Conservation (phyloP, 441 rosid genomes). For the Kokia cookei region DNA sequence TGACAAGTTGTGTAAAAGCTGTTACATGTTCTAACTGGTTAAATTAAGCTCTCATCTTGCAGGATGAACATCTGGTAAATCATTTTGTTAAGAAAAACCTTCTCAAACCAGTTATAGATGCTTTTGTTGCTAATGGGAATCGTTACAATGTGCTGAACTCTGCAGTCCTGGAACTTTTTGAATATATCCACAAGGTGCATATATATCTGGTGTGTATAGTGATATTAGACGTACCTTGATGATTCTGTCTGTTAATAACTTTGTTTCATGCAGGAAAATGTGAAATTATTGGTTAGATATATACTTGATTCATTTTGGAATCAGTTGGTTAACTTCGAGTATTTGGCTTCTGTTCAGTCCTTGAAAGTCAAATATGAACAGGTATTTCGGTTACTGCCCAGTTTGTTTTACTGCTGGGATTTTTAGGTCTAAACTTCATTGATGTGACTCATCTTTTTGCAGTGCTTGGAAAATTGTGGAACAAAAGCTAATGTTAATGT, state of each 20-base stretch:
- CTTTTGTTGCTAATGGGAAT: conserved; percentile 79
- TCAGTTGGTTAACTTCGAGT: conserved; percentile 72
- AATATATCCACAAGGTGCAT: conserved; percentile 84
- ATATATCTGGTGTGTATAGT: conserved; percentile 3
- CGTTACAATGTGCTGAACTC: conserved; percentile 94
- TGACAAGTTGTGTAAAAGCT: neutral
- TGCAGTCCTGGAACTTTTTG: conserved; percentile 85
- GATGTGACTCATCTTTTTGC: conserved; percentile 24
- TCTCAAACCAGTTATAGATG: conserved; percentile 84
- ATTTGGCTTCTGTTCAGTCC: conserved; percentile 63
- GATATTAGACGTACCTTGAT: conserved; percentile 6
- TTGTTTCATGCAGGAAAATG: conserved; percentile 57
- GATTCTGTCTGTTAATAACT: conserved; percentile 7
- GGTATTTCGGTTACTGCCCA: conserved; percentile 40
- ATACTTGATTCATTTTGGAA: conserved; percentile 86
- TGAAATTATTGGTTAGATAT: conserved; percentile 69
- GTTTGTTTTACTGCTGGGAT: neutral
- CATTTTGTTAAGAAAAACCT: conserved; percentile 82
- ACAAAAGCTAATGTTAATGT: conserved; percentile 46
- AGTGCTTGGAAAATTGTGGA: conserved; percentile 79
- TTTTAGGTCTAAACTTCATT: neutral
- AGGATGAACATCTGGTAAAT: conserved; percentile 85
- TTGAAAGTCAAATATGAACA: conserved; percentile 90
- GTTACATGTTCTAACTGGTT: neutral
- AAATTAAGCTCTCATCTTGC: conserved; percentile 17